Conservation (phyloP, 805 yeast genomes). For the Blastobotrys muscicola region DNA sequence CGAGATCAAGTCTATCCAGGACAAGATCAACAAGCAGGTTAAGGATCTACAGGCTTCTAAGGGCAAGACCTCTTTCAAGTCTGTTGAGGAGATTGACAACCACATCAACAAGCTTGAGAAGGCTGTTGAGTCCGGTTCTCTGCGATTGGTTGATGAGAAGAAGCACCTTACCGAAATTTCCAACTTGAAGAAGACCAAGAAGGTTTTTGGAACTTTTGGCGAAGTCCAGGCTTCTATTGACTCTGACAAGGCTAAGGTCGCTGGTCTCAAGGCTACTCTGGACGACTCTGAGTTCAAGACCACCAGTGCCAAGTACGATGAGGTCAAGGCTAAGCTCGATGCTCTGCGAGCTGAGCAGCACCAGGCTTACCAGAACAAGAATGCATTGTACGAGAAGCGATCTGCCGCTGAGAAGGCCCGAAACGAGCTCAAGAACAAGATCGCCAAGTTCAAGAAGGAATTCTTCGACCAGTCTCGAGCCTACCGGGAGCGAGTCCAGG, state of each 20-base stretch:
- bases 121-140: slow-evolving; percentile 63
- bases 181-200: slow-evolving; percentile 67
- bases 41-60: slow-evolving; percentile 63
- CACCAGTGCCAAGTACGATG: slow-evolving; percentile 57
- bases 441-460: slow-evolving; percentile 61
- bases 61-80: slow-evolving; percentile 54
- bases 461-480: slow-evolving; percentile 67
- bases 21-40: slow-evolving; percentile 61
- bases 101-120: slow-evolving; percentile 45
- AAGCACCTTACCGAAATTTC: slow-evolving; percentile 76
- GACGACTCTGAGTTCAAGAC: slow-evolving; percentile 50
- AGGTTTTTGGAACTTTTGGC: slow-evolving; percentile 66
- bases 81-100: slow-evolving; percentile 29
- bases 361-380: slow-evolving; percentile 55
- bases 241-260: slow-evolving; percentile 63
- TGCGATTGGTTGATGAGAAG: slow-evolving; percentile 88
- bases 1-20: slow-evolving; percentile 64
- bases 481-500: slow-evolving; percentile 57
- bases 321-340: slow-evolving; percentile 55
- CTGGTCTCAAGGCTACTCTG: slow-evolving; percentile 61
- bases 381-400: slow-evolving; percentile 54
- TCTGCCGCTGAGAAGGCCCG: slow-evolving; percentile 55
- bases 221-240: slow-evolving; percentile 73
- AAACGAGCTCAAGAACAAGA: slow-evolving; percentile 56
- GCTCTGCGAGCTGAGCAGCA: slow-evolving; percentile 53